These are phyloP conservation scores for Cystobasidiaceae sp. DNA, from an alignment of 1,284 basidiomycete species.

Conservation along the genomic window DNA sequence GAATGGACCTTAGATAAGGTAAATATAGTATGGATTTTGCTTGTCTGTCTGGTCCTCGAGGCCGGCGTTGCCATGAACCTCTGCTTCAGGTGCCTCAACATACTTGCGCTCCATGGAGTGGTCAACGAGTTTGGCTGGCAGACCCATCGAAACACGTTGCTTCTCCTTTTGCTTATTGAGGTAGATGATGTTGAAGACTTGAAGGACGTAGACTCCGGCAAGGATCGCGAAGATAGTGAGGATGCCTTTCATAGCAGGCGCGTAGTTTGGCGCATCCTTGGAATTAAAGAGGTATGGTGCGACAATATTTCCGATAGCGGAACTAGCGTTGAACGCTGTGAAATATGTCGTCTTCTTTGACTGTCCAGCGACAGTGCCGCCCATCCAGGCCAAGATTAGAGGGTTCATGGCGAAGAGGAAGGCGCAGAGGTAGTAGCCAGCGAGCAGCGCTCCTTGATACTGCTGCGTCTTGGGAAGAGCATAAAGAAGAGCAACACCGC, in stretches of 20 bases:
- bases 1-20: conserved; percentile 31
- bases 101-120: conserved; percentile 41
- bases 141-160: conserved; percentile 43
- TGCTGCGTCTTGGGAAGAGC: conserved; percentile 30
- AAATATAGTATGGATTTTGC: conserved; percentile 44
- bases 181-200: conserved; percentile 35
- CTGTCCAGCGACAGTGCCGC: conserved; percentile 48
- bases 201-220: conserved; percentile 38
- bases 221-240: conserved; percentile 39
- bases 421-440: conserved; percentile 49
- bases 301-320: conserved; percentile 39
- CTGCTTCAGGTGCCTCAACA: conserved; percentile 33
- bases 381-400: conserved; percentile 48
- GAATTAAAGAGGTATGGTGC: conserved; percentile 46
- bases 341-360: conserved; percentile 48
- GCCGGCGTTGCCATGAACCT: conserved; percentile 34
- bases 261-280: conserved; percentile 38
- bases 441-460: conserved; percentile 42
- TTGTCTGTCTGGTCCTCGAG: conserved; percentile 44
- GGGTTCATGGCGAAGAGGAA: conserved; percentile 47
- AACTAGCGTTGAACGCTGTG: conserved; percentile 4
- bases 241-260: conserved; percentile 22
- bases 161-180: conserved; percentile 45
- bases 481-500: conserved; percentile 46
- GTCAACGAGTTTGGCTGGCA: conserved; percentile 45